Evolutionary conservation across 176 grass and related monocot genomes (phyloP).

Genomic region (bread wheat (Triticum aestivum)): DNA sequence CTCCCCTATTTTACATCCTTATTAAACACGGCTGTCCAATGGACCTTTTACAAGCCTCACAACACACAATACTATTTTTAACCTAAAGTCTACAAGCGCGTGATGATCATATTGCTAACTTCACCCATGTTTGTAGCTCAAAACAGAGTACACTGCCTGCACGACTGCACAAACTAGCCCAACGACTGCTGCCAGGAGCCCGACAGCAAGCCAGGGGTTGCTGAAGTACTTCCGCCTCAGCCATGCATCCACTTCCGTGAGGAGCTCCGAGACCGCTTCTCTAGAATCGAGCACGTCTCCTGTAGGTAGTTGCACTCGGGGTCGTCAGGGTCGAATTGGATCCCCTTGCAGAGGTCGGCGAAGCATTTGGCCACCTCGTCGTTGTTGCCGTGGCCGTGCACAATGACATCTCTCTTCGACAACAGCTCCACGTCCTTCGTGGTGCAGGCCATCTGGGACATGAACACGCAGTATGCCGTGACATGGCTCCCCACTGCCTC

Average conservation of each 20-base stretch:
- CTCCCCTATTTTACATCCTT: too few relatives aligned
- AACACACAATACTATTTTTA: too few relatives aligned
- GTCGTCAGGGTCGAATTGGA: background rate
- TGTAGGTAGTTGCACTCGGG: background rate
- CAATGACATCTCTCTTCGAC: background rate
- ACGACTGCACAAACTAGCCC: background rate
- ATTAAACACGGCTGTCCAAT: too few relatives aligned
- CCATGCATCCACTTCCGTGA: background rate
- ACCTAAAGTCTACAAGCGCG: too few relatives aligned
- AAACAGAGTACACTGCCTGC: constrained; percentile 1
- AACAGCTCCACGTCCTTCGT: background rate
- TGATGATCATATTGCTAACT: background rate
- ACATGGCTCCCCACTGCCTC: background rate
- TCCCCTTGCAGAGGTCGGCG: constrained; percentile 28
- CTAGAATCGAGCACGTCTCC: background rate
- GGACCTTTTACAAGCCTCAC: too few relatives aligned
- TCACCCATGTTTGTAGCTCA: background rate
- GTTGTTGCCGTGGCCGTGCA: background rate
- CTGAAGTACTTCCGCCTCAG: constrained; percentile 12
- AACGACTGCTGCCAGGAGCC: background rate
- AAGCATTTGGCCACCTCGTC: background rate
- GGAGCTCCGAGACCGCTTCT: background rate
- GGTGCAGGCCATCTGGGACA: constrained; percentile 13
- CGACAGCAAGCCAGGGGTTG: constrained; percentile 3
- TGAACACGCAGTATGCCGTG: constrained; percentile 33